Evolutionary conservation across 352 stramenopile species (phyloP).

Genomic region (Pythium pyrilobum): DNA sequence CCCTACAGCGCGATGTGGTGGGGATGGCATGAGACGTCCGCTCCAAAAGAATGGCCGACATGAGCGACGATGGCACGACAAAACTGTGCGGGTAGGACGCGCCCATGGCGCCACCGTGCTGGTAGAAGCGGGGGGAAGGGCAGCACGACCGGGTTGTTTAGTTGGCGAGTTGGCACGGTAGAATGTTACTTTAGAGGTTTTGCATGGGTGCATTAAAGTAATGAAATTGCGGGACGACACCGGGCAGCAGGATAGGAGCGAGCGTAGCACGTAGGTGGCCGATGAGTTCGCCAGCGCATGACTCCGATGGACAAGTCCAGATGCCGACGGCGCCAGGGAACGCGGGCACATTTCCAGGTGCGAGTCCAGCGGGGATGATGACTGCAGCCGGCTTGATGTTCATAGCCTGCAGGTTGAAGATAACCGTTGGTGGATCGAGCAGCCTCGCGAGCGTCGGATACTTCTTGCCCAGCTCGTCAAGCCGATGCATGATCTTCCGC

Average conservation of each 20-base stretch:
- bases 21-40: no score
- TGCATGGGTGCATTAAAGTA: slow-evolving; percentile 25
- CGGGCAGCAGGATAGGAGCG: slow-evolving; percentile 20
- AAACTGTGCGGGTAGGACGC: background rate
- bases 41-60: no score
- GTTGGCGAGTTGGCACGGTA: slow-evolving; percentile 9
- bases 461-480: slow-evolving; percentile 22
- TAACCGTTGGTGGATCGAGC: slow-evolving; percentile 27
- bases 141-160: background rate
- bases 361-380: slow-evolving; percentile 22
- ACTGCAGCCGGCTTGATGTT: slow-evolving; percentile 21
- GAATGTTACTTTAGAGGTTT: slow-evolving; percentile 20
- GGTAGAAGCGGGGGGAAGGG: background rate
- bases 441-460: slow-evolving; percentile 25
- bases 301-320: slow-evolving; percentile 27
- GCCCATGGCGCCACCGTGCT: background rate
- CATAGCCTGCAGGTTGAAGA: slow-evolving; percentile 27
- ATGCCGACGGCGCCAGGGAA: slow-evolving; percentile 27
- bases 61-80: slow-evolving; percentile 7
- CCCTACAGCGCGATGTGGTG: no score
- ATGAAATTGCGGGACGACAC: slow-evolving; percentile 24
- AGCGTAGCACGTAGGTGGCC: slow-evolving; percentile 22
- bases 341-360: slow-evolving; percentile 23
- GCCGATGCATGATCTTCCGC: slow-evolving; percentile 24
- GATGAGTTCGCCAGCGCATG: slow-evolving; percentile 26